Evolutionary conservation across 495 filamentous ascomycete species (phyloP).

Genomic region (Cercophora scortea): DNA sequence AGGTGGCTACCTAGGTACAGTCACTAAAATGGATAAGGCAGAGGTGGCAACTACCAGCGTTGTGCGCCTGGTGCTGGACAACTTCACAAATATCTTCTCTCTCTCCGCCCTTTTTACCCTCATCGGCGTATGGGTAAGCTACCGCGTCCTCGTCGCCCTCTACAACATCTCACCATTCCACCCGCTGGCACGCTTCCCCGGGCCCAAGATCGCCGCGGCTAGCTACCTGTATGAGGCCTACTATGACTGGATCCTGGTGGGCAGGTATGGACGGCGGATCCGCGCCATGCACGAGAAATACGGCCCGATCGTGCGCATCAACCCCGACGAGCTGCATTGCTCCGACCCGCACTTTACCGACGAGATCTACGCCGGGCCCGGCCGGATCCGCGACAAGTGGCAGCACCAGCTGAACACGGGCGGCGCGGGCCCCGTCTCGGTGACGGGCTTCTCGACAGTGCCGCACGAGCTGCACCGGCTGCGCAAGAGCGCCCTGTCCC

Average conservation of each 20-base stretch:
- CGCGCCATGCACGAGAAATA: constrained; percentile 41
- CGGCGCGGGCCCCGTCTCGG: constrained; percentile 10
- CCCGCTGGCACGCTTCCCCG: constrained; percentile 31
- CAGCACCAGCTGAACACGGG: constrained; percentile 14
- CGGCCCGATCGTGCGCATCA: constrained; percentile 32
- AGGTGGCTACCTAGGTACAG: too few relatives aligned
- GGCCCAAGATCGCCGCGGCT: constrained; percentile 38
- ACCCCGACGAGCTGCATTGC: constrained; percentile 27
- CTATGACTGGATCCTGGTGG: constrained; percentile 37
- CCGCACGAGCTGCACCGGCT: constrained; percentile 36
- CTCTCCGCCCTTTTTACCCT: constrained; percentile 4
- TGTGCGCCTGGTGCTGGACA: too few relatives aligned
- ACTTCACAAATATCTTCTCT: neutral
- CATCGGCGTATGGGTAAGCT: constrained; percentile 15
- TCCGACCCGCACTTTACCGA: constrained; percentile 20
- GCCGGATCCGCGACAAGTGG: constrained; percentile 23
- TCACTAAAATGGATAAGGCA: too few relatives aligned
- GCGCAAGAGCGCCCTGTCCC: constrained; percentile 29
- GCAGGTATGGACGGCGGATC: constrained; percentile 39
- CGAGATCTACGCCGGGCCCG: constrained; percentile 23
- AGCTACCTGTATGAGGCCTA: constrained; percentile 44
- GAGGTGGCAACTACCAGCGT: too few relatives aligned
- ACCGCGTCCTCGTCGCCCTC: constrained; percentile 11
- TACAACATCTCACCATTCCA: constrained; percentile 27
- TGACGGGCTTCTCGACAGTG: constrained; percentile 38